Percentiles rank a stretch among this genome's conserved stretches.
phyloP scores from a whole-genome alignment of 257 asterid genomes.

The Eucommia ulmoides region DNA sequence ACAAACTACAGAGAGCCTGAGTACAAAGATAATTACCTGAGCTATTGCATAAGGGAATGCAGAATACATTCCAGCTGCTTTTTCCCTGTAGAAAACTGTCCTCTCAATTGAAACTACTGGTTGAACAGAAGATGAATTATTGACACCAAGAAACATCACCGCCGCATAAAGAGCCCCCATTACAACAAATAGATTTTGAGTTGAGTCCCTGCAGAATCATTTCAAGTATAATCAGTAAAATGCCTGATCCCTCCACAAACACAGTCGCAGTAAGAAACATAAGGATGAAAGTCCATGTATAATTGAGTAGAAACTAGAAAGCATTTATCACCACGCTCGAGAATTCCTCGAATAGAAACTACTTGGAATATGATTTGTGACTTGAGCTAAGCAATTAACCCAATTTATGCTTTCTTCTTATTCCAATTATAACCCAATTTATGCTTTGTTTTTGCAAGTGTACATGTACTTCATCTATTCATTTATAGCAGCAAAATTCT shows the following conservation, averaged over 20 bases:
- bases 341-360: too few relatives aligned
- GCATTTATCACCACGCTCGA: too few relatives aligned
- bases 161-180: slow-evolving; percentile 77
- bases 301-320: not conserved
- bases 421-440: too few relatives aligned
- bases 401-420: too few relatives aligned
- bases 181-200: slow-evolving; percentile 51
- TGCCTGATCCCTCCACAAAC: not conserved
- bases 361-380: too few relatives aligned
- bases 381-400: too few relatives aligned
- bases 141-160: slow-evolving; percentile 70
- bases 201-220: slow-evolving; percentile 51
- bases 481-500: too few relatives aligned
- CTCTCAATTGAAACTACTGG: slow-evolving; percentile 73
- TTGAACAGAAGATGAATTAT: slow-evolving; percentile 80
- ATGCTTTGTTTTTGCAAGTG: too few relatives aligned
- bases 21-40: too few relatives aligned
- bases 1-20: too few relatives aligned
- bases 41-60: slow-evolving; percentile 70
- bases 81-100: slow-evolving; percentile 85
- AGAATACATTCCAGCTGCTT: slow-evolving; percentile 87
- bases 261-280: not conserved
- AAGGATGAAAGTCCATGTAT: not conserved
- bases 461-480: too few relatives aligned
- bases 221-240: not conserved